These are phyloP conservation scores for Poa annua DNA, from an alignment of 176 grass and related monocot species.

Conservation along the genomic window DNA sequence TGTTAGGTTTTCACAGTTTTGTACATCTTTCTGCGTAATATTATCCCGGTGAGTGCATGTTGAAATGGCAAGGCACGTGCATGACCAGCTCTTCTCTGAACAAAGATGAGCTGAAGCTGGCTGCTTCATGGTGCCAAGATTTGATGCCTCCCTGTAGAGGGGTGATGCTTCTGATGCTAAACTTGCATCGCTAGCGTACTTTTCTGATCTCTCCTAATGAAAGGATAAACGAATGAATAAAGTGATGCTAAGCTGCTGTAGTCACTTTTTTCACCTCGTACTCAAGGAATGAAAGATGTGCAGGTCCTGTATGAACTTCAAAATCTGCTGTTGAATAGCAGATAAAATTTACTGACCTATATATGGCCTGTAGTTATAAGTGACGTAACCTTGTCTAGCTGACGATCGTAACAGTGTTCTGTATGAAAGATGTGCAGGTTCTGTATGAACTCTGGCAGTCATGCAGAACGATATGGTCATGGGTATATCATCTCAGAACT, in stretches of 20 bases:
- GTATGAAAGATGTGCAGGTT: no score
- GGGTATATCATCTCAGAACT: not conserved
- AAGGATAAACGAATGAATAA: slow-evolving; percentile 44
- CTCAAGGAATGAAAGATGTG: not conserved
- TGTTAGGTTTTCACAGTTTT: not conserved
- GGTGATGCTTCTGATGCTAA: slow-evolving; percentile 26
- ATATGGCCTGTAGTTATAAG: not conserved
- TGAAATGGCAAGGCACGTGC: slow-evolving; percentile 40
- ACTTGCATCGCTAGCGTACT: slow-evolving; percentile 46
- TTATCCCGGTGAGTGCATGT: not conserved
- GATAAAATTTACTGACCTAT: not conserved
- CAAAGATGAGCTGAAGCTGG: slow-evolving; percentile 35
- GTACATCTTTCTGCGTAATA: not conserved
- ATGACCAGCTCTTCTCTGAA: slow-evolving; percentile 39
- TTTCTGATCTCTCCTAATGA: slow-evolving; percentile 13
- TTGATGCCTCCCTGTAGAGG: not conserved
- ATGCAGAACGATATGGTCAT: not conserved
- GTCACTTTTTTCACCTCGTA: slow-evolving; percentile 3
- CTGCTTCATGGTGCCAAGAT: slow-evolving; percentile 35
- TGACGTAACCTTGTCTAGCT: slow-evolving; percentile 14
- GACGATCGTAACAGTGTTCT: no score
- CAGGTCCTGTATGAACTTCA: not conserved
- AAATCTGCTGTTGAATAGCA: no score
- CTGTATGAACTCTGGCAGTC: not conserved
- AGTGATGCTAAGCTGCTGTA: slow-evolving; percentile 1